Evolutionary conservation across 768 basidiomycete species (phyloP), one percentile per base, ranked within the genome.

Genomic region (Gautieria morchelliformis): DNA sequence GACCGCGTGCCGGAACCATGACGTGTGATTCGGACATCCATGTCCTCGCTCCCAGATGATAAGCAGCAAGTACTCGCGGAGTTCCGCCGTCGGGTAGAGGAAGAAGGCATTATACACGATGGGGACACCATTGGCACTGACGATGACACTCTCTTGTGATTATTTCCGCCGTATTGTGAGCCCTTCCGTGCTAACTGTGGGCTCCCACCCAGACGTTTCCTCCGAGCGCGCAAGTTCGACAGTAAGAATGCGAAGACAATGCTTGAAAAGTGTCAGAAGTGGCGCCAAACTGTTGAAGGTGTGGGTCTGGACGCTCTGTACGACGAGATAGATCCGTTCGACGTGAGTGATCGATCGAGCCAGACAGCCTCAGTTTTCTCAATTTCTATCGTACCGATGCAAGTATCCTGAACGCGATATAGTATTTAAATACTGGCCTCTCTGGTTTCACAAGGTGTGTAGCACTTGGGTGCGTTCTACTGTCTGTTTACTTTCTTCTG

Each of bases 391-490:
- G 27, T 27, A 52, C 57, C 27, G 37, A 48, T 44, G 14, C 9
- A 52, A 89, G 87, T 89, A 82, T 63, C 84, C 84, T 1, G 84
- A 81, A 61, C 80, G 87, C 45, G 75, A 80, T 52, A 75, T 77
- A 1, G 80, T 89, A 7, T 87, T 87, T 61, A 79, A 85, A 53
- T 82, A 78, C 60, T 89, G 87, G 87, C 85, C 85, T 3, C 78
- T 88, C 74, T 87, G 79, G 62, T 88, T 85, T 63, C 87, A 89
- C 68, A 88, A 87, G 73, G 85, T 80, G 52, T 32, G 76, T 59
- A 27, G 39, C 15, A 27, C 50, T 15, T 24, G 35, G 62, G 30
- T 33, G 35, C 55, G 12, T 27, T 19, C 40, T 59, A 20, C 3
- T 42, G 48, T 48, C 37, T 30, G 22, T 19, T 17, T 15, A 45